Percentiles rank a stretch among this genome's conserved stretches.
These are phyloP conservation scores for Penicillium sp. DNA, from an alignment of 2,329 filamentous ascomycete species.

Conservation along the genomic window DNA sequence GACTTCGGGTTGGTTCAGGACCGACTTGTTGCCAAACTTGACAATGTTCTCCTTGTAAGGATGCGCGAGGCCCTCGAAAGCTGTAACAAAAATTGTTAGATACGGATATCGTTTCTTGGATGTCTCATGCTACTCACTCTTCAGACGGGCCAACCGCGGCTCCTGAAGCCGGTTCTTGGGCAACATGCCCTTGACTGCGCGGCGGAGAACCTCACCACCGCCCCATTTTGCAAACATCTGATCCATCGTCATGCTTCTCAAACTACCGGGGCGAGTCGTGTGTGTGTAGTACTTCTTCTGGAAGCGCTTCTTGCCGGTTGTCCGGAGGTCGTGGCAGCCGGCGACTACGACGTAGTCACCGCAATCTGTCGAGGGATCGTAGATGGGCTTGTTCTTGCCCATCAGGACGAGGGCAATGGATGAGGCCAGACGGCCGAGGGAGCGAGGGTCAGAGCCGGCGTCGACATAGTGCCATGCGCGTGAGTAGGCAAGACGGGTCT, in stretches of 20 bases:
- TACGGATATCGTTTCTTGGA: neutral
- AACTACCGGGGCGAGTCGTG: slow-evolving; percentile 83
- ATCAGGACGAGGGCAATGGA: slow-evolving; percentile 87
- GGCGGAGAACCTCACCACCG: slow-evolving; percentile 85
- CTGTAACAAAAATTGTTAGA: slow-evolving; percentile 48
- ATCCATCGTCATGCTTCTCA: slow-evolving; percentile 93
- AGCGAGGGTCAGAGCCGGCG: slow-evolving; percentile 70
- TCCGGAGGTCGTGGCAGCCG: slow-evolving; percentile 83
- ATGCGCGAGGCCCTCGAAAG: slow-evolving; percentile 90
- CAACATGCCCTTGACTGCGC: slow-evolving; percentile 95
- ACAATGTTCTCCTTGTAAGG: slow-evolving; percentile 91
- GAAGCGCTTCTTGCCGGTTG: slow-evolving; percentile 87
- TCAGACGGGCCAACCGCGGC: slow-evolving; percentile 83
- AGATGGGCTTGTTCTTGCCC: slow-evolving; percentile 99
- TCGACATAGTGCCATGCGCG: slow-evolving; percentile 93
- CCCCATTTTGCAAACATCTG: slow-evolving; percentile 92
- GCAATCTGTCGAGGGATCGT: slow-evolving; percentile 95
- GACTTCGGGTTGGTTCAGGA: slow-evolving; percentile 45
- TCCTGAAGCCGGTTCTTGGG: slow-evolving; percentile 95
- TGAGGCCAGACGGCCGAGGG: slow-evolving; percentile 88
- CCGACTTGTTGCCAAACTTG: slow-evolving; percentile 66
- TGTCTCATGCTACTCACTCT: slow-evolving; percentile 60
- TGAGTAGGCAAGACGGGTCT: slow-evolving; percentile 97
- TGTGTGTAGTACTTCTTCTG: slow-evolving; percentile 97
- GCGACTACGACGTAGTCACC: slow-evolving; percentile 98